phyloP scores from a whole-genome alignment of 768 basidiomycete genomes.

The Phlebiopsis flavidoalba region DNA sequence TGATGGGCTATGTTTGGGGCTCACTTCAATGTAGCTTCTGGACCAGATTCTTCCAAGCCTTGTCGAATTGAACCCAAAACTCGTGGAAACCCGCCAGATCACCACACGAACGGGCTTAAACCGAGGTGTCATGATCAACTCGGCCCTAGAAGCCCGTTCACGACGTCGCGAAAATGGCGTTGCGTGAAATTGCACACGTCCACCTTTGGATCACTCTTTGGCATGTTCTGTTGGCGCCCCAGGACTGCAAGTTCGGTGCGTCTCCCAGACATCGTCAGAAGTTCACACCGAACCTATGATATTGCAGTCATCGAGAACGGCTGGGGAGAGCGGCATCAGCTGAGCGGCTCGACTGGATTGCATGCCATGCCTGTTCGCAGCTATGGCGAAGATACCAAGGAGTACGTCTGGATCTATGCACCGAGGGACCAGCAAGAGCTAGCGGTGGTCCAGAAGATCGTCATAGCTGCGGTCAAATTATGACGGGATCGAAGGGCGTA shows the following conservation, averaged over 20 bases:
- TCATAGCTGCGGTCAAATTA: conserved; percentile 20
- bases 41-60: conserved; percentile 14
- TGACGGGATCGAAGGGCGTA: conserved; percentile 12
- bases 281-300: not conserved
- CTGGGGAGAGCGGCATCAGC: conserved; percentile 26
- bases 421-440: conserved; percentile 24
- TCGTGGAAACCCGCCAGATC: conserved; percentile 18
- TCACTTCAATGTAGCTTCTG: conserved; percentile 10
- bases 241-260: conserved; percentile 24
- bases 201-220: conserved; percentile 22
- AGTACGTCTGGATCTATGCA: conserved; percentile 25
- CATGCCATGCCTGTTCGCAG: not conserved
- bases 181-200: conserved; percentile 22
- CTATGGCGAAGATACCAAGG: conserved; percentile 14
- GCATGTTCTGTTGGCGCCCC: conserved; percentile 22
- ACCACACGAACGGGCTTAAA: conserved; percentile 16
- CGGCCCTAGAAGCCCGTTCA: conserved; percentile 16
- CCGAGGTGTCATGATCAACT: conserved; percentile 17
- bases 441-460: conserved; percentile 19
- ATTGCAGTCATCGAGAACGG: conserved; percentile 22
- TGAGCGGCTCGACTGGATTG: conserved; percentile 14
- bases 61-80: conserved; percentile 13
- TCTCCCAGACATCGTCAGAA: not conserved
- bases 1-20: not conserved
- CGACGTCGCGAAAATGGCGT: conserved; percentile 11